Conservation (phyloP, 2,329 filamentous ascomycete genomes). For the Didymella segeticola region DNA sequence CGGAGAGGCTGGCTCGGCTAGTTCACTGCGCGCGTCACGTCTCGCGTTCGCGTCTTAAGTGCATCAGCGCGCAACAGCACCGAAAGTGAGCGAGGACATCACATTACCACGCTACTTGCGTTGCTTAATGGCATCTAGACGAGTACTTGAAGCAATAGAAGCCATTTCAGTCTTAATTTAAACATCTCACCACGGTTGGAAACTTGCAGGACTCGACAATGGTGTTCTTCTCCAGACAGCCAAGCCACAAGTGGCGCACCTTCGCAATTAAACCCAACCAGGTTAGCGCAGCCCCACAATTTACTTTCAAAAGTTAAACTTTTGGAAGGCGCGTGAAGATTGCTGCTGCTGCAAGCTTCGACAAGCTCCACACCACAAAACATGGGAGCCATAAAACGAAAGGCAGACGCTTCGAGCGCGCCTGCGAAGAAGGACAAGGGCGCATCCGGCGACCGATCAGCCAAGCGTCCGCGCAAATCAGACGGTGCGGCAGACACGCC, state of each 20-base stretch:
- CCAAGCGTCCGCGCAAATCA: slow-evolving; percentile 48
- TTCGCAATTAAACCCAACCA: neutral
- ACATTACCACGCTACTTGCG: neutral
- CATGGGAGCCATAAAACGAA: slow-evolving; percentile 58
- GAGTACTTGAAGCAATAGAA: neutral
- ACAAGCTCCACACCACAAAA: slow-evolving; percentile 18
- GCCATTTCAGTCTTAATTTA: neutral
- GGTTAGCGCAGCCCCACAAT: slow-evolving; percentile 24
- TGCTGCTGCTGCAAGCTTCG: slow-evolving; percentile 18
- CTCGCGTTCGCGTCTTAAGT: slow-evolving; percentile 27
- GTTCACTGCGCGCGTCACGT: slow-evolving; percentile 17
- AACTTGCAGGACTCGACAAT: neutral
- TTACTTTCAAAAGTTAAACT: slow-evolving; percentile 24
- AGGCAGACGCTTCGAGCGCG: slow-evolving; percentile 48
- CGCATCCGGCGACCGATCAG: slow-evolving; percentile 38
- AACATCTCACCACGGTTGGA: neutral
- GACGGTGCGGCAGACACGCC: slow-evolving; percentile 37
- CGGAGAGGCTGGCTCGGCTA: slow-evolving; percentile 29
- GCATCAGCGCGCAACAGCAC: slow-evolving; percentile 5
- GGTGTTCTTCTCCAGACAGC: neutral
- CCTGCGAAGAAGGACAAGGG: slow-evolving; percentile 42
- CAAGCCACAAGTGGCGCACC: neutral
- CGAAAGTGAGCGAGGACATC: neutral
- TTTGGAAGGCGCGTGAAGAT: slow-evolving; percentile 24
- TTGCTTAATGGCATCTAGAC: neutral